Base-by-base conservation (phyloP, 192 early-diverging fungal genomes). In the Obelidium mucronatum region DNA sequence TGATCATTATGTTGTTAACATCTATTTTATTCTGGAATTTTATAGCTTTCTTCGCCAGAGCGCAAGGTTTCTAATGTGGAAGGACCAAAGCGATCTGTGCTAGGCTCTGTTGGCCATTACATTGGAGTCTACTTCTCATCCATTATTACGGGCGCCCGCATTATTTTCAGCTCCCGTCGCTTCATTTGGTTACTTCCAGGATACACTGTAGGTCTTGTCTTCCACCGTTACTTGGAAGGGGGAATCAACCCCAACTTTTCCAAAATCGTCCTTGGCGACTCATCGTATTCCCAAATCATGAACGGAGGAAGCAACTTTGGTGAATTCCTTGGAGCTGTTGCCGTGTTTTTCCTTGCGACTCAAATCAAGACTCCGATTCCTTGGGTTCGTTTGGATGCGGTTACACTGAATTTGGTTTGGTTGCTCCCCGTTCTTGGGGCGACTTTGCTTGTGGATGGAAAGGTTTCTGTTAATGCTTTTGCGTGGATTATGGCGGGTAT, bases 241-340 rank as follows among this genome's bases (percentile, higher is more conserved):
- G n/a, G n/a, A n/a, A n/a, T n/a, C n/a, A n/a, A n/a, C n/a, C n/a
- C n/a, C n/a, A n/a, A n/a, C n/a, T n/a, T n/a, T n/a, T n/a, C n/a
- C n/a, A n/a, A n/a, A n/a, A n/a, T n/a, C n/a, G n/a, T 83, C 81
- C 58, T 90, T 81, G 59, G 85, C 88, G 28, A 84, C 83, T 51
- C 53, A 58, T 82, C 35, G 76, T 89, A n/a, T 67, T 75, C 22
- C 19, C 52, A 77, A 59, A 80, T 90, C 64, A 78, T 90, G 68
- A 72, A 82, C 33, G 87, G 83, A 31, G 87, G 85, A 19, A 87
- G 85, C 76, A 90, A 90, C 63, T 90, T 90, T 84, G 88, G 88
- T 62, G 88, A 90, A 63, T 61, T 88, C 74, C 84, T 86, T 42
- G 88, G 86, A n/a, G n/a, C n/a, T n/a, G n/a, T n/a, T n/a, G n/a